Conservation (phyloP, 176 grass and related monocot genomes). For the Olyra latifolia region DNA sequence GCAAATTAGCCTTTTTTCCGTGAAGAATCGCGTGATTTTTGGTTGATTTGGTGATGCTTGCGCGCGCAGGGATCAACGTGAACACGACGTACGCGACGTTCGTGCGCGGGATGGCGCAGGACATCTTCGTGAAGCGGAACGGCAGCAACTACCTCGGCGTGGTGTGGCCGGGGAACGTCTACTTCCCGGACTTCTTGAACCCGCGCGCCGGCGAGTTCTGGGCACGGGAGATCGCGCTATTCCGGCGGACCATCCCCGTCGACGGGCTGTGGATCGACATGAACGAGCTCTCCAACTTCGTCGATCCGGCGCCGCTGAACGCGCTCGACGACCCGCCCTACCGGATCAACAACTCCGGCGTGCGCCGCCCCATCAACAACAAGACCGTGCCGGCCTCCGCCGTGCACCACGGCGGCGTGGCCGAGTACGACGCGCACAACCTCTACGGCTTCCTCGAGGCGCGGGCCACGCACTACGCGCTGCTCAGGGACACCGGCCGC, state of each 20-base stretch:
- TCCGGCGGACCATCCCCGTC: conserved; percentile 65
- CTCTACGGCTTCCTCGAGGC: conserved; percentile 70
- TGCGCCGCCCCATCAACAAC: conserved; percentile 48
- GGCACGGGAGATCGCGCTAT: conserved; percentile 61
- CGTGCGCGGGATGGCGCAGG: conserved; percentile 50
- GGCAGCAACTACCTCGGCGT: conserved; percentile 61
- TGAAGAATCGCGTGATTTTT: neutral
- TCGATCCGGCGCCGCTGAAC: conserved; percentile 39
- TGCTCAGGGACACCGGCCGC: conserved; percentile 56
- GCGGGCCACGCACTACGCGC: conserved; percentile 52
- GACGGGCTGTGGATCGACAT: conserved; percentile 96
- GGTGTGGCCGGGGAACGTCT: conserved; percentile 81
- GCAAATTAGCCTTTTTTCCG: too few species aligned
- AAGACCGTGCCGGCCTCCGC: conserved; percentile 67
- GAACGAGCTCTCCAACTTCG: conserved; percentile 90
- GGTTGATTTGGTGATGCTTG: neutral
- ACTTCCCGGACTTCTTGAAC: conserved; percentile 88
- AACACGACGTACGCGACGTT: conserved; percentile 61
- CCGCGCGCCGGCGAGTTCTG: conserved; percentile 59
- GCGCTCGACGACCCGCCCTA: conserved; percentile 76
- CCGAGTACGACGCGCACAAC: conserved; percentile 86
- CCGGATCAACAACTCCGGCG: conserved; percentile 72
- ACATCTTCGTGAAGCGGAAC: conserved; percentile 72
- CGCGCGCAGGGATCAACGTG: conserved; percentile 54
- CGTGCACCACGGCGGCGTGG: conserved; percentile 57